phyloP scores from a whole-genome alignment of 768 basidiomycete species.

The Russula abietina region DNA sequence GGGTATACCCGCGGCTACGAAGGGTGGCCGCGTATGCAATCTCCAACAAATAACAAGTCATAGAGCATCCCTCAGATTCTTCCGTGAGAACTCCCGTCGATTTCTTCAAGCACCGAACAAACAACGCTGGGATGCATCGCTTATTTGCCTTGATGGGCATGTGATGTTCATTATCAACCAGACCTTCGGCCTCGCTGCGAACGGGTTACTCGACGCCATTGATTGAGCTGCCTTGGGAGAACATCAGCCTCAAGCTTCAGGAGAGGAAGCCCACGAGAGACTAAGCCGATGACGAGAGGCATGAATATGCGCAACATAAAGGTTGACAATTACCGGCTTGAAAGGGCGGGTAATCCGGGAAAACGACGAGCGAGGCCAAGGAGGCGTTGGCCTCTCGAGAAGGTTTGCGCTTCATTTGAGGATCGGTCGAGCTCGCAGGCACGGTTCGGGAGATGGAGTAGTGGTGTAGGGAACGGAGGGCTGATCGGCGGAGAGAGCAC shows the following conservation, averaged over 20 bases:
- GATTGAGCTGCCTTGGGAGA: constrained; percentile 82
- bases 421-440: constrained; percentile 25
- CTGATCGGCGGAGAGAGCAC: constrained; percentile 32
- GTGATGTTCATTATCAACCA: constrained; percentile 38
- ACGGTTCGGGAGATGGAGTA: constrained; percentile 9
- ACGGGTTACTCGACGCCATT: constrained; percentile 83
- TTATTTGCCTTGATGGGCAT: constrained; percentile 23
- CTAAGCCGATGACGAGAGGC: constrained; percentile 79
- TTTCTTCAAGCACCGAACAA: constrained; percentile 23
- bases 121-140: constrained; percentile 27
- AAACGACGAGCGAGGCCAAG: no score
- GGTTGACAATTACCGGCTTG: no score
- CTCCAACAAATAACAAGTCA: background rate
- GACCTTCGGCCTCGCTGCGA: constrained; percentile 54
- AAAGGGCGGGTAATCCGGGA: no score
- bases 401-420: constrained; percentile 70
- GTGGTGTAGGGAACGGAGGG: constrained; percentile 24
- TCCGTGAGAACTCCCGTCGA: constrained; percentile 32
- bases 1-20: background rate
- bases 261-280: constrained; percentile 72
- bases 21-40: no score
- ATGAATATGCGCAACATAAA: no score
- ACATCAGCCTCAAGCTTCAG: constrained; percentile 79
- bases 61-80: background rate
- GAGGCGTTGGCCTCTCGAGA: constrained; percentile 87